Conservation (phyloP, 192 early-diverging fungal species). For the Tieghemiomyces parasiticus region DNA sequence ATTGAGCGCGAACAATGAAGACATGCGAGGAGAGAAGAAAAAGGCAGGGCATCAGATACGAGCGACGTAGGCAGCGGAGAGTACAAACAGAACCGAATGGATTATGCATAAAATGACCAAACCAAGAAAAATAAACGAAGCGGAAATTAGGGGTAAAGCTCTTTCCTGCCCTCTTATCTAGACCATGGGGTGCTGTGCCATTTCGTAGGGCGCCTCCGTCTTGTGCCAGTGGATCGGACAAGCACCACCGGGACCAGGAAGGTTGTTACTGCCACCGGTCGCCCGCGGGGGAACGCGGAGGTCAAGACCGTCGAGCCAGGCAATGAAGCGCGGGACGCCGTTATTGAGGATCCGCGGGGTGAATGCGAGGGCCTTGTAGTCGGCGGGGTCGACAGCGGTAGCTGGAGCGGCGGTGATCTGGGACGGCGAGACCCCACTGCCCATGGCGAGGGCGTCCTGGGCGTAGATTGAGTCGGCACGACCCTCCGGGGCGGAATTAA, state of each 20-base stretch:
- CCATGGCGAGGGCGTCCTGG: not conserved
- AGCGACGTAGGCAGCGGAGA: too few species aligned
- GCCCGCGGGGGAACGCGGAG: not conserved
- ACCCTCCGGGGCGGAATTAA: not conserved
- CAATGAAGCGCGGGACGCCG: not conserved
- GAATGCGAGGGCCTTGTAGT: not conserved
- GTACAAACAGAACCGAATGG: too few species aligned
- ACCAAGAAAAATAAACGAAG: too few species aligned
- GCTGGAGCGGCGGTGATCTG: not conserved
- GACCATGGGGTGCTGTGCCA: too few species aligned
- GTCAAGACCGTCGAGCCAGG: slow-evolving; percentile 8
- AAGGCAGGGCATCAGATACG: too few species aligned
- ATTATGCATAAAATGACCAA: too few species aligned
- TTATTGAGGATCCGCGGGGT: slow-evolving; percentile 11
- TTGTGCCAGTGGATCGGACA: not conserved
- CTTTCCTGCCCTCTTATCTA: too few species aligned
- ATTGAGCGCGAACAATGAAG: too few species aligned
- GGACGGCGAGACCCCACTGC: not conserved
- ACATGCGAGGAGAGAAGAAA: too few species aligned
- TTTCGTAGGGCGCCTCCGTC: too few species aligned
- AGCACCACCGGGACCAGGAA: not conserved
- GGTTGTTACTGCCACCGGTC: too few species aligned
- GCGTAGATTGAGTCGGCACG: not conserved
- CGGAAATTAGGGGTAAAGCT: too few species aligned
- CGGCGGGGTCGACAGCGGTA: not conserved